Evolutionary conservation across 306 rosid genomes (phyloP).

Genomic region (Glycyrrhiza uralensis): DNA sequence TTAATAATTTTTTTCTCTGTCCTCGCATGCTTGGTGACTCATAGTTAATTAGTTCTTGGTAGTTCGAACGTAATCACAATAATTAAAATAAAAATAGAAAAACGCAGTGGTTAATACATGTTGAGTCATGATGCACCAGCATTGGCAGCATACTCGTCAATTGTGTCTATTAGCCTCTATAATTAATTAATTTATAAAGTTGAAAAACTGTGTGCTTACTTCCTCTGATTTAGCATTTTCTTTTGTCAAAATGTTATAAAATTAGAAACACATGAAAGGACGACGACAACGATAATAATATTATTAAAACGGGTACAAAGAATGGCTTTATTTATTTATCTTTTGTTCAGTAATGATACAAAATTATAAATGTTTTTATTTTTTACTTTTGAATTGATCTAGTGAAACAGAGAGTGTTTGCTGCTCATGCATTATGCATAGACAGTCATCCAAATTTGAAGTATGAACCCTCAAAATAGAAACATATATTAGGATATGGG

Average conservation of each 20-base stretch:
- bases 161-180: neutral
- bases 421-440: neutral
- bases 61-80: constrained; percentile 21
- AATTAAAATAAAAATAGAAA: neutral
- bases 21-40: constrained; percentile 26
- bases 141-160: neutral
- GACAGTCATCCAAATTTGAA: neutral
- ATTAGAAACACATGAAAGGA: neutral
- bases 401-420: neutral
- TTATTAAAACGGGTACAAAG: neutral
- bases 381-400: neutral
- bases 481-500: too few species aligned
- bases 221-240: neutral
- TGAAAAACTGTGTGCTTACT: constrained; percentile 30
- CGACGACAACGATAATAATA: neutral
- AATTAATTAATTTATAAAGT: neutral
- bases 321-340: neutral
- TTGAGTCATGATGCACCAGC: constrained; percentile 28
- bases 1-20: neutral
- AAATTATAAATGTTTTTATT: neutral
- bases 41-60: neutral
- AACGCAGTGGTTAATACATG: constrained; percentile 2
- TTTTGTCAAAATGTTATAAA: neutral
- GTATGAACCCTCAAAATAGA: neutral
- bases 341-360: neutral